Conservation (phyloP, 2,329 filamentous ascomycete species). For the Aspergillus novoparasiticus region DNA sequence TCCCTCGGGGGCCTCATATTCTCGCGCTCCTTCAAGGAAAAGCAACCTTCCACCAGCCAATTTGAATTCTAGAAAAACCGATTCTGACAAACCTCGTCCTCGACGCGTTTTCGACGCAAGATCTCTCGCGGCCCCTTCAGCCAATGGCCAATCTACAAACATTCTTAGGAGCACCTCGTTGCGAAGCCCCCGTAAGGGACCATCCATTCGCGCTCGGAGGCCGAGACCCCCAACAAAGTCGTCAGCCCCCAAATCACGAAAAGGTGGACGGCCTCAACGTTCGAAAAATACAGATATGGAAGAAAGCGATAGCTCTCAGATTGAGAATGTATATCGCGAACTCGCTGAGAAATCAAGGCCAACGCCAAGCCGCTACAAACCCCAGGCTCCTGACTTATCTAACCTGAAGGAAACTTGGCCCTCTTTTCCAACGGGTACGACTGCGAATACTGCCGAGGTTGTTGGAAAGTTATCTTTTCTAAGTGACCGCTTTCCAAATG, state of each 20-base stretch:
- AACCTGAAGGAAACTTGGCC: constrained; percentile 44
- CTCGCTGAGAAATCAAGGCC: constrained; percentile 33
- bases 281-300: constrained; percentile 24
- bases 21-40: constrained; percentile 12
- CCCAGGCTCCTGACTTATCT: constrained; percentile 33
- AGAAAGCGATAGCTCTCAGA: constrained; percentile 27
- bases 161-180: constrained; percentile 35
- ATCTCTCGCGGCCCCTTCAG: constrained; percentile 36
- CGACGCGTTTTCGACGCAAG: constrained; percentile 40
- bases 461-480: constrained; percentile 39
- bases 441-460: constrained; percentile 32
- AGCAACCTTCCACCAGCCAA: constrained; percentile 19
- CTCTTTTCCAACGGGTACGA: constrained; percentile 35
- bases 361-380: constrained; percentile 38
- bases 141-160: constrained; percentile 29
- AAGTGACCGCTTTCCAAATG: constrained; percentile 38
- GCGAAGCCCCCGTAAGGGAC: constrained; percentile 24
- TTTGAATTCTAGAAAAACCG: constrained; percentile 20
- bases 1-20: not conserved
- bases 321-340: constrained; percentile 34
- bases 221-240: constrained; percentile 20
- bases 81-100: constrained; percentile 24
- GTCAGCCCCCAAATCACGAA: constrained; percentile 16
- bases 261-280: constrained; percentile 12
- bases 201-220: constrained; percentile 24